Evolutionary conservation across 2,329 filamentous ascomycete genomes (phyloP), one percentile per base, ranked within the genome.

Genomic region (Penicillium thymicola): DNA sequence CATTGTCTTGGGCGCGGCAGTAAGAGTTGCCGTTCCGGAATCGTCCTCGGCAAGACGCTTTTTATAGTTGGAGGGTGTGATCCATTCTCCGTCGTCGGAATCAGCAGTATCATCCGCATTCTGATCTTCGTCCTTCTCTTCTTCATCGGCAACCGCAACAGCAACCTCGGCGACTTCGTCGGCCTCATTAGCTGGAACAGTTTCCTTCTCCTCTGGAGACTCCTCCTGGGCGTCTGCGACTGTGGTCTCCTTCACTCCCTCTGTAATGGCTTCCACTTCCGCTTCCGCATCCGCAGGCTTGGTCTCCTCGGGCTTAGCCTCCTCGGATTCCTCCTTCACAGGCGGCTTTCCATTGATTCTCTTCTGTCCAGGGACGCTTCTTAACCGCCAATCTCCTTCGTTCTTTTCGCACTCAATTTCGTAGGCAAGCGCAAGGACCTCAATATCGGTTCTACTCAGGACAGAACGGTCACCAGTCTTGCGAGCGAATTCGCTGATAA

Each of bases 321-420:
- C 68, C 23, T 62, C 60, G 42, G 66, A 59, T 41, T 71, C 72
- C 41, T 75, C 72, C 59, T 77, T 80, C 1, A 67, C 72, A 1
- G 85, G 84, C 9, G 86, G 83, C 63, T 81, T 82, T 3, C 89
- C 89, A 70, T 93, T 93, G 54, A 92, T 70, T 1, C 82, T 74
- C 73, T 92, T 92, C 72, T 96, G 92, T 0, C 87, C 89, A 0
- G 93, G 93, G 3, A 84, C 82, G 56, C 83, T 89, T 59, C 92
- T 82, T 72, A 97, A 69, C 58, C 92, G 84, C 89, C 90, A 96
- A 71, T 96, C 87, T 2, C 92, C 92, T n/a, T 87, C 85, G 71
- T 96, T 95, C 57, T 87, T 81, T 78, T 97, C 92, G 67, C 90
- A 89, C 67, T 97, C 93, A n/a, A 97, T 72, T 72, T 99, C 94